phyloP scores from a whole-genome alignment of 2,329 filamentous ascomycete species.

The Diaporthe citrichinensis region DNA sequence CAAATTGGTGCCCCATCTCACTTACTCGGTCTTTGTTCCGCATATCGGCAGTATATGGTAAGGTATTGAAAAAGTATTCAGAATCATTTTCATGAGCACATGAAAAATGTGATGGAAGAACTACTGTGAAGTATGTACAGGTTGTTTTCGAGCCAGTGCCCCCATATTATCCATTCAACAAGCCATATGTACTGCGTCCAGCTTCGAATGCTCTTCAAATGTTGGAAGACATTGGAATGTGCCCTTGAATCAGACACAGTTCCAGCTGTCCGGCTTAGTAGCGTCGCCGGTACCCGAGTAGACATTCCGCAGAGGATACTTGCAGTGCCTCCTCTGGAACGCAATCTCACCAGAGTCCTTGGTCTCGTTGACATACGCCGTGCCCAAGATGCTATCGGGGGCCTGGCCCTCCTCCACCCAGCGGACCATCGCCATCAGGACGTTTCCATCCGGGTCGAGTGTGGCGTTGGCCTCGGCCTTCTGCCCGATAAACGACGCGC shows the following conservation, averaged over 20 bases:
- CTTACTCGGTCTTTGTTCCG: background rate
- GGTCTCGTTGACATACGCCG: conserved; percentile 50
- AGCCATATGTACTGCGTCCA: background rate
- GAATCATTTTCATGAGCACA: background rate
- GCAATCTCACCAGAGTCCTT: conserved; percentile 45
- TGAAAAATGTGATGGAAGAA: background rate
- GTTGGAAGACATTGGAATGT: no score
- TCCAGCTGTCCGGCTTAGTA: conserved; percentile 48
- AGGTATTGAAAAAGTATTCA: no score
- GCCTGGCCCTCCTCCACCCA: conserved; percentile 61
- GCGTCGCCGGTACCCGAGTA: conserved; percentile 50
- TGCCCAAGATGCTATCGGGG: conserved; percentile 55
- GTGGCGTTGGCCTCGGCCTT: conserved; percentile 45
- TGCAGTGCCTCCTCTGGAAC: conserved; percentile 53
- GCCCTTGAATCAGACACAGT: conserved; percentile 43
- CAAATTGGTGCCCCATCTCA: background rate
- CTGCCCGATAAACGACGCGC: conserved; percentile 53
- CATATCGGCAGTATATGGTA: background rate
- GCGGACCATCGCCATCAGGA: conserved; percentile 59
- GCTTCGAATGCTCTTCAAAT: no score
- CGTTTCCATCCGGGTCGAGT: conserved; percentile 55
- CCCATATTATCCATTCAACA: background rate
- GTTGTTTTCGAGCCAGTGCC: background rate
- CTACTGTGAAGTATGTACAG: conserved; percentile 11
- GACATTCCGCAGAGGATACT: conserved; percentile 51